A percentile compares a stretch with the other conserved stretches of the same genome.
These are phyloP conservation scores for Tardiomyces digboiensis DNA, from an alignment of 1,139 yeast genomes.

Conservation along the genomic window DNA sequence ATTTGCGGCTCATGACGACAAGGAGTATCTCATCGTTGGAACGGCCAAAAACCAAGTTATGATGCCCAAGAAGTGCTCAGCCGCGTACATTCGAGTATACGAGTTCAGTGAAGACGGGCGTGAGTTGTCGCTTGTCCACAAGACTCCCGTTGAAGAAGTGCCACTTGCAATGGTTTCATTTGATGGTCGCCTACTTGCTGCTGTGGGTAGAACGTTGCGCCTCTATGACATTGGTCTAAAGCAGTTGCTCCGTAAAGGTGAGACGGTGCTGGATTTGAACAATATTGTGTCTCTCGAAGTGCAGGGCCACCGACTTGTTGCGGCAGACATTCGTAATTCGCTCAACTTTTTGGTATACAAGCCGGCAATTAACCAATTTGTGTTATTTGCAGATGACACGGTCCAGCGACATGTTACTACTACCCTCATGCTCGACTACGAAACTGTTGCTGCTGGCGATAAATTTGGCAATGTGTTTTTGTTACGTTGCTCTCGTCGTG, in stretches of 20 bases:
- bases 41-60: slow-evolving; percentile 31
- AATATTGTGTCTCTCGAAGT: slow-evolving; percentile 44
- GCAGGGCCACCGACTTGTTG: slow-evolving; percentile 50
- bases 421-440: slow-evolving; percentile 52
- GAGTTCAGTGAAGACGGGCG: slow-evolving; percentile 31
- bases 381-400: slow-evolving; percentile 62
- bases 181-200: slow-evolving; percentile 55
- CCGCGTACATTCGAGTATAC: slow-evolving; percentile 35
- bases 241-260: slow-evolving; percentile 62
- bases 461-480: slow-evolving; percentile 76
- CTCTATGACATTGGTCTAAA: slow-evolving; percentile 70
- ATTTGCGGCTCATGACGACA: slow-evolving; percentile 28
- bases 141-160: slow-evolving; percentile 44
- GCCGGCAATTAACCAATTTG: slow-evolving; percentile 38
- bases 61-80: slow-evolving; percentile 26
- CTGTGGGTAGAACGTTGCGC: slow-evolving; percentile 43
- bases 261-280: slow-evolving; percentile 27
- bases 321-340: slow-evolving; percentile 63
- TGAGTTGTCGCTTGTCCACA: slow-evolving; percentile 44
- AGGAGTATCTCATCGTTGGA: slow-evolving; percentile 41
- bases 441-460: slow-evolving; percentile 82
- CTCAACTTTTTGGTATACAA: slow-evolving; percentile 50
- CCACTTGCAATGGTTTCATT: slow-evolving; percentile 47
- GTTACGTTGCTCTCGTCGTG: slow-evolving; percentile 40
- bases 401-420: slow-evolving; percentile 59